These are phyloP conservation scores for Epichloe coenophiala DNA, from an alignment of 2,329 filamentous ascomycete genomes.

Conservation along the genomic window DNA sequence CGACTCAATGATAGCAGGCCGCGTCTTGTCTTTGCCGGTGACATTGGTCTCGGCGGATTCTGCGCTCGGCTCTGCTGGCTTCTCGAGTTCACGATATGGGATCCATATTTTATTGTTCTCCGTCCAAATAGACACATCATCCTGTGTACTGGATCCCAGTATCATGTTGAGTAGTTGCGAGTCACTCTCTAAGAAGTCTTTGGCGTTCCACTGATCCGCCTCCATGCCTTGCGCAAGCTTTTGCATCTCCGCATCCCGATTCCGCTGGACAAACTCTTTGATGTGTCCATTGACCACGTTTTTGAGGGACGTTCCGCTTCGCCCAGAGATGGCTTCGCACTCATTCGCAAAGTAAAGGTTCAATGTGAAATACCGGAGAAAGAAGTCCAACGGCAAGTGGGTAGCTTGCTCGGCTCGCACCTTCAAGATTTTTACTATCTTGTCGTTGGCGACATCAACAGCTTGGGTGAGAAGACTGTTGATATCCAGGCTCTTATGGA, in stretches of 20 bases:
- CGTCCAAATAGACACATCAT: slow-evolving; percentile 58
- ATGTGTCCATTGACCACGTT: slow-evolving; percentile 72
- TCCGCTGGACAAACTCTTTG: slow-evolving; percentile 60
- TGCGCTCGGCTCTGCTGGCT: slow-evolving; percentile 17
- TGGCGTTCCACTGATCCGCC: slow-evolving; percentile 65
- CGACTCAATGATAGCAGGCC: slow-evolving; percentile 66
- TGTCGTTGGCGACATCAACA: slow-evolving; percentile 68
- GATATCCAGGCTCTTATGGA: slow-evolving; percentile 65
- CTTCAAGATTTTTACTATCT: slow-evolving; percentile 60
- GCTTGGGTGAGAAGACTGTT: slow-evolving; percentile 66
- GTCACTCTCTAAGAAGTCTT: slow-evolving; percentile 56
- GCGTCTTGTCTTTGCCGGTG: slow-evolving; percentile 46
- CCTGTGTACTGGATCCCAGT: slow-evolving; percentile 55
- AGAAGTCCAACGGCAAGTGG: slow-evolving; percentile 52
- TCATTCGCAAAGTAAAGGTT: slow-evolving; percentile 77
- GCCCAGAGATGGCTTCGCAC: slow-evolving; percentile 71
- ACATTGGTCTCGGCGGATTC: slow-evolving; percentile 32
- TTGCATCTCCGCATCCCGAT: slow-evolving; percentile 61
- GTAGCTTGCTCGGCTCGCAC: slow-evolving; percentile 64
- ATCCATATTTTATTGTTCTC: slow-evolving; percentile 46
- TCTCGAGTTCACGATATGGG: slow-evolving; percentile 27
- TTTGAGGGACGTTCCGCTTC: slow-evolving; percentile 63
- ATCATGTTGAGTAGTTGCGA: slow-evolving; percentile 48
- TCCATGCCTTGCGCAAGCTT: slow-evolving; percentile 66
- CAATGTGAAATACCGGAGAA: slow-evolving; percentile 70